Evolutionary conservation across 208 protist species (phyloP).

Genomic region (Naegleria fowleri): DNA sequence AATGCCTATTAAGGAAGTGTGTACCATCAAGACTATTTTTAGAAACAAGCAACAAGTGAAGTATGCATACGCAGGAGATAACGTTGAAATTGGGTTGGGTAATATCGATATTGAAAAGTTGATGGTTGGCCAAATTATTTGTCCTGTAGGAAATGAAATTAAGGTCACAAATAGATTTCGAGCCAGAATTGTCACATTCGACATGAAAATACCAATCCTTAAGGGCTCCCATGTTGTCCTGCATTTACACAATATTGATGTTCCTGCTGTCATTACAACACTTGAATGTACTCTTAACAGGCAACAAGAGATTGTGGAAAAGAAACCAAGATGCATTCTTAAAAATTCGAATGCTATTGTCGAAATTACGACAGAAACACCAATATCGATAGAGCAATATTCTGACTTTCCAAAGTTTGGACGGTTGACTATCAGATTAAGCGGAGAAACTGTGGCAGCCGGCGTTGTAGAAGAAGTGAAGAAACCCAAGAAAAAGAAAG

Average conservation of each 20-base stretch:
- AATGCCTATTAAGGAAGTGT: slow-evolving; percentile 39
- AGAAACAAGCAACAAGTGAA: slow-evolving; percentile 40
- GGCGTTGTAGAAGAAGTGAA: slow-evolving; percentile 78
- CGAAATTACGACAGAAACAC: slow-evolving; percentile 68
- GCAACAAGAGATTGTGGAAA: slow-evolving; percentile 80
- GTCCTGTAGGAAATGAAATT: background rate
- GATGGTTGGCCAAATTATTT: background rate
- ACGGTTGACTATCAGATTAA: slow-evolving; percentile 87
- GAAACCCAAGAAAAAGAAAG: no score
- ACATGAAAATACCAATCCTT: slow-evolving; percentile 59
- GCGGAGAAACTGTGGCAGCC: slow-evolving; percentile 86
- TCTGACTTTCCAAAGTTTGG: slow-evolving; percentile 81
- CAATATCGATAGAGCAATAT: slow-evolving; percentile 79
- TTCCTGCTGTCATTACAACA: slow-evolving; percentile 79
- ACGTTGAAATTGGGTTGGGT: slow-evolving; percentile 70
- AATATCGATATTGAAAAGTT: slow-evolving; percentile 71
- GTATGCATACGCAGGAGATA: slow-evolving; percentile 45
- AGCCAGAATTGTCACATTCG: slow-evolving; percentile 59
- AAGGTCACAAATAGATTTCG: slow-evolving; percentile 36
- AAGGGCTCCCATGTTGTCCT: slow-evolving; percentile 65
- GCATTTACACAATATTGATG: slow-evolving; percentile 85
- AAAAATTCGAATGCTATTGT: slow-evolving; percentile 80
- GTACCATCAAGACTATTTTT: slow-evolving; percentile 43
- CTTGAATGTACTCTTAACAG: slow-evolving; percentile 80
- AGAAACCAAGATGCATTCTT: slow-evolving; percentile 75